phyloP scores from a whole-genome alignment of 2,329 filamentous ascomycete genomes.

The Aspergillus niger region DNA sequence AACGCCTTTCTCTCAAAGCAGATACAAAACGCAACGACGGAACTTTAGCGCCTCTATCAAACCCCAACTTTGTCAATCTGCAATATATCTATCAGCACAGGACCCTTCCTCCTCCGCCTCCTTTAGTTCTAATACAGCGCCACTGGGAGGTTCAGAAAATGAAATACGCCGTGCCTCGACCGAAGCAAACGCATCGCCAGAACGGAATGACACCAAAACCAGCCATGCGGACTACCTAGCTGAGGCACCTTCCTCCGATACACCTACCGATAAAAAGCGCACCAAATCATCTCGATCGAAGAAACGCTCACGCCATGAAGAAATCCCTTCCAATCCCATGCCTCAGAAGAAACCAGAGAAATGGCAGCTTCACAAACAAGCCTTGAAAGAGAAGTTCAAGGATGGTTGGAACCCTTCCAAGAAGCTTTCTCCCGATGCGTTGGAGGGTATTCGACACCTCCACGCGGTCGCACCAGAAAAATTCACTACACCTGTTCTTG shows the following conservation, averaged over 20 bases:
- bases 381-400: constrained; percentile 75
- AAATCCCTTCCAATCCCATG: background rate
- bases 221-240: background rate
- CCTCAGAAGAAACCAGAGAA: constrained; percentile 42
- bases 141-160: background rate
- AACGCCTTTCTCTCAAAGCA: constrained; percentile 8
- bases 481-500: constrained; percentile 73
- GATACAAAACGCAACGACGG: constrained; percentile 2
- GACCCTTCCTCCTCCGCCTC: background rate
- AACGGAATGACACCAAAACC: background rate
- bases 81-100: background rate
- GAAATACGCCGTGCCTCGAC: background rate
- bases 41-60: constrained; percentile 8
- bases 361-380: constrained; percentile 78
- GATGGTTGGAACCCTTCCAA: constrained; percentile 79
- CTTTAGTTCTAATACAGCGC: no score
- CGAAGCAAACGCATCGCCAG: background rate
- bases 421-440: constrained; percentile 84
- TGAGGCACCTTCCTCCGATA: background rate
- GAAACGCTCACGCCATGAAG: constrained; percentile 8
- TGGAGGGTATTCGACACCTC: constrained; percentile 84
- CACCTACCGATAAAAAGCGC: background rate
- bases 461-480: constrained; percentile 73
- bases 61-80: background rate
- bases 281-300: constrained; percentile 5